phyloP scores from a whole-genome alignment of 371 early-diverging fungal genomes.

The Coemansia sp. region DNA sequence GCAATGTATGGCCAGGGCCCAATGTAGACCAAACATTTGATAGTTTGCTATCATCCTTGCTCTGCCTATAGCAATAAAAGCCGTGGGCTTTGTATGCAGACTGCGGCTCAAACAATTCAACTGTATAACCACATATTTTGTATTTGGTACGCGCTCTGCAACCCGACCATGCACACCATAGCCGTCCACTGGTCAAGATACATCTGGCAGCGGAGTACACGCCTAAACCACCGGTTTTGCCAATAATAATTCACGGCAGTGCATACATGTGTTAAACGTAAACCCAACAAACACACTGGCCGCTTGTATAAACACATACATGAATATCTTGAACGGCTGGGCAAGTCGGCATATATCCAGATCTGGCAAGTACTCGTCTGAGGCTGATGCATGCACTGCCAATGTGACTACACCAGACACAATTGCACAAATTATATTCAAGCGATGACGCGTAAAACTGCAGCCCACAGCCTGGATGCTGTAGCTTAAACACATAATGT shows the following conservation, averaged over 20 bases:
- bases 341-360: constrained; percentile 26
- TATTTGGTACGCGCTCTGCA: constrained; percentile 26
- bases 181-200: constrained; percentile 24
- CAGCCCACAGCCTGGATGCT: constrained; percentile 15
- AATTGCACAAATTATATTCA: constrained; percentile 6
- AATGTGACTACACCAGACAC: constrained; percentile 9
- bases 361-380: constrained; percentile 12
- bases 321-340: constrained; percentile 20
- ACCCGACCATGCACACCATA: constrained; percentile 7
- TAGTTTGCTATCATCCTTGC: background rate
- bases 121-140: background rate
- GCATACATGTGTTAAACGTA: too few species aligned
- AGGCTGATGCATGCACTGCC: constrained; percentile 1
- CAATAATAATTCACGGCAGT: constrained; percentile 34
- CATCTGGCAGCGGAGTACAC: constrained; percentile 13
- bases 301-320: constrained; percentile 11
- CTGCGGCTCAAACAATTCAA: background rate
- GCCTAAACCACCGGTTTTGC: constrained; percentile 13
- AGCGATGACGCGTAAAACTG: constrained; percentile 14
- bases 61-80: background rate
- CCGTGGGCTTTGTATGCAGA: background rate
- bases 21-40: background rate
- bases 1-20: background rate
- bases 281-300: too few species aligned
- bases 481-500: constrained; percentile 30